Evolutionary conservation across 2,329 filamentous ascomycete species (phyloP).

Genomic region (Coleophoma crateriformis): DNA sequence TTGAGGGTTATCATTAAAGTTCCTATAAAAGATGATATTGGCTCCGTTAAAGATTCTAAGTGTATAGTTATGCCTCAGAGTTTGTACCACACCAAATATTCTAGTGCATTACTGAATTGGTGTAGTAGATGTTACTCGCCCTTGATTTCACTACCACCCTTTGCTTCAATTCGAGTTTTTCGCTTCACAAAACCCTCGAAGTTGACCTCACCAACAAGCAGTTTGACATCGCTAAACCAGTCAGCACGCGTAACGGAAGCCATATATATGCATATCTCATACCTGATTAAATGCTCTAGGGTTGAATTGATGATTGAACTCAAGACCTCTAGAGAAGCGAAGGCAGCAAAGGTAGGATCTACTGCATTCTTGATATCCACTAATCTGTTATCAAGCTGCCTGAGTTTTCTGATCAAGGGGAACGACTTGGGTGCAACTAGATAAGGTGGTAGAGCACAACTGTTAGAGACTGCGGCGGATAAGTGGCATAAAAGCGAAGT

Average conservation of each 20-base stretch:
- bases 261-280: background rate
- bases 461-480: slow-evolving; percentile 59
- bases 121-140: too few species aligned
- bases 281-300: background rate
- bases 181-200: background rate
- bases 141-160: background rate
- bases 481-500: slow-evolving; percentile 63
- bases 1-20: too few species aligned
- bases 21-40: too few species aligned
- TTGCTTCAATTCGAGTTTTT: background rate
- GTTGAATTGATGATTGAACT: background rate
- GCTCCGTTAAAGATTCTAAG: too few species aligned
- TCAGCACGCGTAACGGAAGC: background rate
- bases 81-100: too few species aligned
- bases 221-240: background rate
- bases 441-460: slow-evolving; percentile 65
- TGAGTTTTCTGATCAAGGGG: slow-evolving; percentile 49
- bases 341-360: slow-evolving; percentile 66
- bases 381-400: slow-evolving; percentile 49
- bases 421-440: slow-evolving; percentile 55
- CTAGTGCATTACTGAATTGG: too few species aligned
- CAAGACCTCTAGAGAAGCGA: slow-evolving; percentile 63
- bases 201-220: background rate
- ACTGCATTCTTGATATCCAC: slow-evolving; percentile 57
- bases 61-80: too few species aligned